These are phyloP conservation scores for Bipolaris sorokiniana DNA, from an alignment of 2,329 filamentous ascomycete species.

Conservation along the genomic window DNA sequence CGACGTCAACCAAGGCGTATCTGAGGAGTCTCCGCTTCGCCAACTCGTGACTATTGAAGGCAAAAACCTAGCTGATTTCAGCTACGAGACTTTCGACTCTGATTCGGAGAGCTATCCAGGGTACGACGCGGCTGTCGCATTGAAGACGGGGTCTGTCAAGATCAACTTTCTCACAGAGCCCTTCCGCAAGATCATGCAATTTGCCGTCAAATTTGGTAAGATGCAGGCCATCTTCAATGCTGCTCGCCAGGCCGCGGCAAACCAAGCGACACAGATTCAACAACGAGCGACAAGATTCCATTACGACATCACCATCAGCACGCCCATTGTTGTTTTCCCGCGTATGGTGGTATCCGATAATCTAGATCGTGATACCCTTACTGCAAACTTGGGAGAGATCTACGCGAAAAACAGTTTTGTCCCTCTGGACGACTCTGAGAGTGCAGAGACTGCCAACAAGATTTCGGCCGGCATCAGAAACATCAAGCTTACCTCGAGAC, in stretches of 20 bases:
- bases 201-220: conserved; percentile 97
- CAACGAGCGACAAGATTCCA: conserved; percentile 89
- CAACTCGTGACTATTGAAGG: conserved; percentile 94
- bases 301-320: conserved; percentile 91
- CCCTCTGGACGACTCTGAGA: conserved; percentile 76
- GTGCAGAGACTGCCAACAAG: conserved; percentile 81
- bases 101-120: conserved; percentile 81
- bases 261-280: conserved; percentile 91
- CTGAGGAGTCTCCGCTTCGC: conserved; percentile 78
- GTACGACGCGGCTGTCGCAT: conserved; percentile 88
- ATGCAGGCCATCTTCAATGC: conserved; percentile 99
- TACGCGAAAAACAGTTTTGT: conserved; percentile 95
- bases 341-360: conserved; percentile 73
- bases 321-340: conserved; percentile 95
- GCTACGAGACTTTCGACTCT: conserved; percentile 92
- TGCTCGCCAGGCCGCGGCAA: conserved; percentile 89
- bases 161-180: conserved; percentile 97
- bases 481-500: conserved; percentile 85
- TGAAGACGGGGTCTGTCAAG: conserved; percentile 93
- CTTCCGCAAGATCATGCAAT: conserved; percentile 97
- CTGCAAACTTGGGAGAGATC: conserved; percentile 94
- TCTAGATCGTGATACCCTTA: conserved; percentile 79
- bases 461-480: conserved; percentile 90
- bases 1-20: conserved; percentile 89
- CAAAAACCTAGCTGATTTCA: conserved; percentile 93